A percentile compares a stretch with the other conserved stretches of the same genome.
These are phyloP conservation scores for Venturiaceae sp. DNA, from an alignment of 2,329 filamentous ascomycete genomes.

Conservation along the genomic window DNA sequence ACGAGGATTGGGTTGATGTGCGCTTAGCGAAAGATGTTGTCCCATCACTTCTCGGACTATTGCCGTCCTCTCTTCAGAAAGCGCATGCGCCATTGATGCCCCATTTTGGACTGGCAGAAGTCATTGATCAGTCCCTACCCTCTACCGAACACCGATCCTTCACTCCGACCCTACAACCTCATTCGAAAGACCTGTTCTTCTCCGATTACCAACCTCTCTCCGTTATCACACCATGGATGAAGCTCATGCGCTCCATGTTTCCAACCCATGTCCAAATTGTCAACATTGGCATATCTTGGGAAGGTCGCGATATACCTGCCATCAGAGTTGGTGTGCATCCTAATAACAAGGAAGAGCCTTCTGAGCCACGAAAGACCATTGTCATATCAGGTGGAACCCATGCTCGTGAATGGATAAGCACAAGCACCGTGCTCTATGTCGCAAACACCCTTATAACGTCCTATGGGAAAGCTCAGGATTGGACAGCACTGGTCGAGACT, in stretches of 20 bases:
- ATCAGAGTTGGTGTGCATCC: slow-evolving; percentile 61
- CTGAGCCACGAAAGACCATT: slow-evolving; percentile 55
- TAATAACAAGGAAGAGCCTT: slow-evolving; percentile 33
- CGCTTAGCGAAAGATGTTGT: slow-evolving; percentile 65
- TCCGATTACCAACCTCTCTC: slow-evolving; percentile 81
- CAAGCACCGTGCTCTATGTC: slow-evolving; percentile 81
- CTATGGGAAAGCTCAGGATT: slow-evolving; percentile 60
- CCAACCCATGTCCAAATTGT: slow-evolving; percentile 65
- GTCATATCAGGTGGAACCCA: slow-evolving; percentile 81
- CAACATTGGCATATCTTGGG: slow-evolving; percentile 73
- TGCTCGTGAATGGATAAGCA: slow-evolving; percentile 93
- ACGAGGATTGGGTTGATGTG: slow-evolving; percentile 74
- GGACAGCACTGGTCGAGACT: slow-evolving; percentile 69
- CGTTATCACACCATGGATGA: slow-evolving; percentile 86
- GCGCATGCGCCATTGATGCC: slow-evolving; percentile 69
- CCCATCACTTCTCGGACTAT: slow-evolving; percentile 64
- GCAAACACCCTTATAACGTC: slow-evolving; percentile 80
- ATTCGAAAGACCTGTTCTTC: slow-evolving; percentile 73
- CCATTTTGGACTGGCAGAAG: slow-evolving; percentile 58
- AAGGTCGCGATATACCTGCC: slow-evolving; percentile 78
- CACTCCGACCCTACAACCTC: slow-evolving; percentile 20
- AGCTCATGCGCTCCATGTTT: slow-evolving; percentile 81
- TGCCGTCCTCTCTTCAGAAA: slow-evolving; percentile 63
- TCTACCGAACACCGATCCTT: slow-evolving; percentile 14
- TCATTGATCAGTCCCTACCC: slow-evolving; percentile 38